Percentiles rank a stretch among this genome's conserved stretches.
Evolutionary conservation across 2,329 filamentous ascomycete genomes (phyloP).

Genomic region (Colletotrichum aenigma): DNA sequence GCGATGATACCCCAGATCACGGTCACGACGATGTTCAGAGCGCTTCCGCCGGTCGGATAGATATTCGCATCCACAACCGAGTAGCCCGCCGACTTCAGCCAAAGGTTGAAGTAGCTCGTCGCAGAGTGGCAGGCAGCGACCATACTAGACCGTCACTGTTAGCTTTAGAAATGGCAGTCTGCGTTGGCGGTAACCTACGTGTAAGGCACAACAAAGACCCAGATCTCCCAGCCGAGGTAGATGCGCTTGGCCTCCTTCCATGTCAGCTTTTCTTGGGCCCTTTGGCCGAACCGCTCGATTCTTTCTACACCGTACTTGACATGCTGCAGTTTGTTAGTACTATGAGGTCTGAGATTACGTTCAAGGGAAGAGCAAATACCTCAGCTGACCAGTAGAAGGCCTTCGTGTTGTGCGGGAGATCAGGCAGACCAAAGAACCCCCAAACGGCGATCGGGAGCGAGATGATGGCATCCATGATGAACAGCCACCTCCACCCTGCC

Average conservation of each 20-base stretch:
- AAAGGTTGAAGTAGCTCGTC: conserved; percentile 33
- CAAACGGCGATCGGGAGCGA: conserved; percentile 25
- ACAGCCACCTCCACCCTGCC: conserved; percentile 43
- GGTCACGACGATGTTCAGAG: conserved; percentile 19
- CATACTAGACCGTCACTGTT: background rate
- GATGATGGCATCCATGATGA: conserved; percentile 40
- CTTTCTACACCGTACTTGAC: conserved; percentile 23
- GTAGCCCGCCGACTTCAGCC: conserved; percentile 45
- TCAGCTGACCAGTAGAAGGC: conserved; percentile 20
- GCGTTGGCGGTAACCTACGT: conserved; percentile 6
- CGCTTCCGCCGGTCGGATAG: conserved; percentile 34
- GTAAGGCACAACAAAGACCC: conserved; percentile 24
- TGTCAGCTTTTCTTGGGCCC: conserved; percentile 15
- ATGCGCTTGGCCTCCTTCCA: conserved; percentile 18
- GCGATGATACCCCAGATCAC: conserved; percentile 21
- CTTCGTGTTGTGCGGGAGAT: conserved; percentile 18
- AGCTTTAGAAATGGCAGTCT: background rate
- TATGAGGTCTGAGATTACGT: background rate
- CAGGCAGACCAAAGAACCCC: conserved; percentile 25
- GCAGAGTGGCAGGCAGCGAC: conserved; percentile 12
- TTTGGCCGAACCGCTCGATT: conserved; percentile 25
- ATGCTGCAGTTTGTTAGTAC: background rate
- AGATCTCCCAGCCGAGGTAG: conserved; percentile 20
- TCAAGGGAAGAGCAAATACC: background rate
- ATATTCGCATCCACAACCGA: conserved; percentile 54